Evolutionary conservation across 345 rosid genomes (phyloP).

Genomic region (Cochlearia excelsa): DNA sequence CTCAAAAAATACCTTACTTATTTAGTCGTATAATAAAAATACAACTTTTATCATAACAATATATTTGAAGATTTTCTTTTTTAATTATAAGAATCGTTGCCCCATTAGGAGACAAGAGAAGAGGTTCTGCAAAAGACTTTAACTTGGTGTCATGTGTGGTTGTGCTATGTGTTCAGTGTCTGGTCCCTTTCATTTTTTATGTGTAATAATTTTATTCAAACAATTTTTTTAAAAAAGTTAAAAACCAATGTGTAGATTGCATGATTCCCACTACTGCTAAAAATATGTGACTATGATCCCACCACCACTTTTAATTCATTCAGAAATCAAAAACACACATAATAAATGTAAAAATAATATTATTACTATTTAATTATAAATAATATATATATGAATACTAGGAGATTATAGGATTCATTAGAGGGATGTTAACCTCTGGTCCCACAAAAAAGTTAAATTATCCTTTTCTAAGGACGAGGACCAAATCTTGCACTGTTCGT

Average conservation of each 20-base stretch:
- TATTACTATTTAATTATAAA: neutral
- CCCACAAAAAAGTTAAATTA: too few species aligned
- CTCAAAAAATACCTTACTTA: constrained; percentile 36
- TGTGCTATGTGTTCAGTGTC: constrained; percentile 29
- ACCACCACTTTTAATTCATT: constrained; percentile 29
- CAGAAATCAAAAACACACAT: constrained; percentile 17
- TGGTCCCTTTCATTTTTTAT: constrained; percentile 28
- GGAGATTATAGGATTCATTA: constrained; percentile 12
- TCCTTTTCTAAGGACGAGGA: too few species aligned
- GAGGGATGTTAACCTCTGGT: too few species aligned
- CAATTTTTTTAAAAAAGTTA: too few species aligned
- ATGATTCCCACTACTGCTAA: constrained; percentile 39
- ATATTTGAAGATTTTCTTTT: neutral
- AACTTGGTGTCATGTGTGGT: constrained; percentile 40
- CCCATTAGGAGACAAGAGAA: constrained; percentile 42
- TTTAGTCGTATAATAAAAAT: constrained; percentile 33
- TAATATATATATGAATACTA: constrained; percentile 36
- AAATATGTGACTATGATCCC: constrained; percentile 30
- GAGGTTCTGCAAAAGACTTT: constrained; percentile 40
- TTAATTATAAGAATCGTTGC: constrained; percentile 29
- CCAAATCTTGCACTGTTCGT: too few species aligned
- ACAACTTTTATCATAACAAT: constrained; percentile 27
- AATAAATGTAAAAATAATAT: too few species aligned
- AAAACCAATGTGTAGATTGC: constrained; percentile 33
- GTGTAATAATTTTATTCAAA: too few species aligned